Base-by-base conservation (phyloP, 1,284 basidiomycete genomes). In the Moesziomyces aphidis region DNA sequence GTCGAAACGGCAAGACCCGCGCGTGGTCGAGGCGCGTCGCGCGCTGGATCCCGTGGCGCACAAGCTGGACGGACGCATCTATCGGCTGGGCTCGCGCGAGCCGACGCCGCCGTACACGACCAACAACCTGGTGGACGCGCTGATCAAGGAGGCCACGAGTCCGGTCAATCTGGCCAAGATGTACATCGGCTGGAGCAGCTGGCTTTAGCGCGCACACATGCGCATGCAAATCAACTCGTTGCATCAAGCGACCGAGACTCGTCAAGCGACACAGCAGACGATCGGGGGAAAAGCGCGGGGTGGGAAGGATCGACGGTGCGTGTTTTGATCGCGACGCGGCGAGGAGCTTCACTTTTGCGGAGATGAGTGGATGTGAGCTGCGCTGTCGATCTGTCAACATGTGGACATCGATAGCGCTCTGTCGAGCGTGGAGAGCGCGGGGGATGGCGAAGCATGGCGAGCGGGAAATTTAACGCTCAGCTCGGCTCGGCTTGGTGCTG, bases 131-230 rank as follows among this genome's bases (percentile, higher is more conserved):
- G 83, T 84, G 24, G 82, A 84, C 49, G 73, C 77, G 46, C 76
- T 84, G 42, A 83, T 83, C 51, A 76, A 83, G 43, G 83, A 84
- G 28, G 83, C 83, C 15, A 81, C 78, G 4, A 79, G 74, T 52
- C 28, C 63, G 8, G 47, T 65, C 17, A 78, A 83, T 34, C 66
- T 84, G 52, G 70, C 73, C 22, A 76, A 78, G 61, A 83, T 83
- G 80, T 84, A 80, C 58, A 68, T 81, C 9, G 79, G 79, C 9
- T 81, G 79, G 79, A 75, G 73, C 53, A 75, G 73, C 46, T 75
- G 73, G 73, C 68, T 75, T 7, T 75, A 39, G 50, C 26, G 28
- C 15, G 13, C 31, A 34, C 13, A 34, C 31, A 34, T 34, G 31
- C 31, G 13, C 11, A 7, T 34, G 31, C 6, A 34, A 34, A 13